Evolutionary conservation across 2,329 filamentous ascomycete species (phyloP).

Genomic region (Colletotrichum incanum): DNA sequence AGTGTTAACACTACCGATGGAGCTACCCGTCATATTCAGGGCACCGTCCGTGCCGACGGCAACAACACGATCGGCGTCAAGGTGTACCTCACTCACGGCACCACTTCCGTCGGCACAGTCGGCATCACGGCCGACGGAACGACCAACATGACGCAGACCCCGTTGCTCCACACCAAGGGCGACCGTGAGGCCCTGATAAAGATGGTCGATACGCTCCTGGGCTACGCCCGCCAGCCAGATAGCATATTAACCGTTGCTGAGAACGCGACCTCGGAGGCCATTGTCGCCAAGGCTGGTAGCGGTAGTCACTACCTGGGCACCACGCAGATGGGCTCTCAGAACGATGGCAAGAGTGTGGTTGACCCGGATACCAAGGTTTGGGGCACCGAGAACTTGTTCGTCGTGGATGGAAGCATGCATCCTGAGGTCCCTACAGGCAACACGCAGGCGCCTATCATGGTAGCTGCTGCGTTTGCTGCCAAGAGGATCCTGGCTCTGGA

Average conservation of each 20-base stretch:
- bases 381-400: conserved; percentile 51
- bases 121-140: conserved; percentile 56
- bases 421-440: conserved; percentile 51
- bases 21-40: conserved; percentile 58
- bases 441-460: conserved; percentile 43
- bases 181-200: conserved; percentile 50
- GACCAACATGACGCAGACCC: conserved; percentile 59
- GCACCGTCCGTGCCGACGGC: conserved; percentile 61
- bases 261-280: conserved; percentile 46
- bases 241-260: conserved; percentile 45
- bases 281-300: conserved; percentile 46
- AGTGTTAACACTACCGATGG: conserved; percentile 60
- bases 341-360: conserved; percentile 53
- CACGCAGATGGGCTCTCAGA: conserved; percentile 50
- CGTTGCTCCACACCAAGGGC: conserved; percentile 53
- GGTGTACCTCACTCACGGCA: conserved; percentile 67
- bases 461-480: conserved; percentile 38
- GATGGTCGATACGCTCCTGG: conserved; percentile 49
- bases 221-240: conserved; percentile 45
- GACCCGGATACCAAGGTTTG: conserved; percentile 52
- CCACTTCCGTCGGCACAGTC: conserved; percentile 63
- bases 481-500: conserved; percentile 33
- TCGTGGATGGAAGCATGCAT: conserved; percentile 52
- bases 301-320: conserved; percentile 53
- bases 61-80: conserved; percentile 61